These are phyloP conservation scores for Cryptococcus hybrid DNA, from an alignment of 1,284 basidiomycete genomes.

Conservation along the genomic window DNA sequence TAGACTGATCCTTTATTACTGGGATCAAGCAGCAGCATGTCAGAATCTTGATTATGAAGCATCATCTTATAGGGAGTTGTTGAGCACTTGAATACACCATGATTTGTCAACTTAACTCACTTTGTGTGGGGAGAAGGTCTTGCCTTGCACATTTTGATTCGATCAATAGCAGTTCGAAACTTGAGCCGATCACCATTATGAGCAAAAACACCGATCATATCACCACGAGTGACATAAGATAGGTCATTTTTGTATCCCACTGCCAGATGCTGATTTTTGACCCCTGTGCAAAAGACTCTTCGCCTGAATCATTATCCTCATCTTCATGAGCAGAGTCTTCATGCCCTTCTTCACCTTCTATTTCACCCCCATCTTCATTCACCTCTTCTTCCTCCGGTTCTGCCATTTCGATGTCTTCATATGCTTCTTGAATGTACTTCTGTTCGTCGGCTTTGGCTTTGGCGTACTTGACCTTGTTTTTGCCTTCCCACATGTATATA, in stretches of 20 bases:
- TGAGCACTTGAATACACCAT: background rate
- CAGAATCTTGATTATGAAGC: constrained; percentile 95
- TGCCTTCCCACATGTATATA: constrained; percentile 75
- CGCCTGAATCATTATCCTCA: constrained; percentile 19
- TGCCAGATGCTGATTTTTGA: constrained; percentile 85
- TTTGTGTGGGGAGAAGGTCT: constrained; percentile 80
- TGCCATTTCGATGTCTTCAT: constrained; percentile 79
- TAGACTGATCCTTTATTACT: constrained; percentile 80
- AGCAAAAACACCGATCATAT: constrained; percentile 96
- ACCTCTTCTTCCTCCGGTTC: constrained; percentile 63
- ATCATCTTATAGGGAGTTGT: constrained; percentile 65
- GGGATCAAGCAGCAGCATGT: constrained; percentile 93
- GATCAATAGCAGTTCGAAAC: constrained; percentile 85
- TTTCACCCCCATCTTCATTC: constrained; percentile 56
- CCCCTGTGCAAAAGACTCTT: constrained; percentile 50
- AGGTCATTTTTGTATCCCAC: constrained; percentile 96
- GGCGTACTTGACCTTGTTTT: constrained; percentile 71
- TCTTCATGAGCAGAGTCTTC: constrained; percentile 55
- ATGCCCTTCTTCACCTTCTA: constrained; percentile 68
- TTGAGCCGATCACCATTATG: constrained; percentile 78
- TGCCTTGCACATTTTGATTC: constrained; percentile 78
- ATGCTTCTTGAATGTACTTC: constrained; percentile 62
- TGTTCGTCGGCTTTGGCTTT: constrained; percentile 78
- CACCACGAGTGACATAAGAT: constrained; percentile 92
- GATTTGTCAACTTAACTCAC: constrained; percentile 52